Percentiles rank a stretch among this genome's conserved stretches.
Evolutionary conservation across 345 rosid genomes (phyloP).

Genomic region (Lumnitzera littorea): DNA sequence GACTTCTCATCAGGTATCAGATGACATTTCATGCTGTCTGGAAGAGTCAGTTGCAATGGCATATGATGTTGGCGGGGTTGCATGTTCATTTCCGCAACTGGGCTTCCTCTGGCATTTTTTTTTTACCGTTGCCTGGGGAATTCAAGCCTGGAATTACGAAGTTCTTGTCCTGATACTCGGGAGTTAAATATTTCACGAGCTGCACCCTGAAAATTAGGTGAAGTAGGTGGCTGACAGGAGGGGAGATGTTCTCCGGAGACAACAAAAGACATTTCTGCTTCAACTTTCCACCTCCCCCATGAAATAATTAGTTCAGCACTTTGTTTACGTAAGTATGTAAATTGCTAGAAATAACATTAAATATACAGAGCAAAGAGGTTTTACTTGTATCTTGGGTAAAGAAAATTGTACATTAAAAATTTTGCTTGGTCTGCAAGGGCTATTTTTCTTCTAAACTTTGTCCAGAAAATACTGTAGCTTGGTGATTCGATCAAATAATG

Average conservation of each 20-base stretch:
- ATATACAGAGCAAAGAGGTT: slow-evolving; percentile 14
- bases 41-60: neutral
- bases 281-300: slow-evolving; percentile 12
- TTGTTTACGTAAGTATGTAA: slow-evolving; percentile 49
- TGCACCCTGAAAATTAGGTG: slow-evolving; percentile 8
- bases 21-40: slow-evolving; percentile 4
- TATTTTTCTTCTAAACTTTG: too few species aligned
- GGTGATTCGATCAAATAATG: too few species aligned
- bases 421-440: slow-evolving; percentile 34
- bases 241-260: slow-evolving; percentile 14
- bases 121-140: slow-evolving; percentile 20
- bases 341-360: slow-evolving; percentile 25
- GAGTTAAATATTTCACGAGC: slow-evolving; percentile 7
- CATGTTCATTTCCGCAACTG: slow-evolving; percentile 13
- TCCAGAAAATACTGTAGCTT: too few species aligned
- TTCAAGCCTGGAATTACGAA: slow-evolving; percentile 12
- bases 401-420: slow-evolving; percentile 66
- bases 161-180: slow-evolving; percentile 17
- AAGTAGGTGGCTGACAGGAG: slow-evolving; percentile 17
- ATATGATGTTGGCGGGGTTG: slow-evolving; percentile 6
- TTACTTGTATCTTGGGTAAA: slow-evolving; percentile 21
- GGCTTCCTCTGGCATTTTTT: slow-evolving; percentile 31
- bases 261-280: slow-evolving; percentile 12
- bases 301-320: slow-evolving; percentile 27
- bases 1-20: slow-evolving; percentile 44